phyloP scores from a whole-genome alignment of 495 filamentous ascomycete genomes.

The Annulohypoxylon nitens region DNA sequence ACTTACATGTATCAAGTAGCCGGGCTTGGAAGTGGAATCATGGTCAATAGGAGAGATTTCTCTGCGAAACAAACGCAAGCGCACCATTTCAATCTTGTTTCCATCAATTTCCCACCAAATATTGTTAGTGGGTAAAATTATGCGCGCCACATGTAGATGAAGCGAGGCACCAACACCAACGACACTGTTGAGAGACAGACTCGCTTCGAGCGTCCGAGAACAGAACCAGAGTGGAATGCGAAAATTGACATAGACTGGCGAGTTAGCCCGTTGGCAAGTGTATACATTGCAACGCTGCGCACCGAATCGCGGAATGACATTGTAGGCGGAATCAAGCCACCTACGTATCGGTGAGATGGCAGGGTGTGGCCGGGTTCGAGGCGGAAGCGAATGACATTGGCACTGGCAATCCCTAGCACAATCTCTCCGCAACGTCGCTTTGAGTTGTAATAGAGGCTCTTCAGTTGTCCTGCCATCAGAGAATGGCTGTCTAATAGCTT shows the following conservation, averaged over 20 bases:
- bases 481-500: too few species aligned
- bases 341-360: conserved; percentile 13
- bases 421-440: conserved; percentile 11
- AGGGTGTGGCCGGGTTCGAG: conserved; percentile 15
- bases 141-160: conserved; percentile 17
- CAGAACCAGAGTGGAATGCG: conserved; percentile 31
- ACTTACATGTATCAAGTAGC: conserved; percentile 16
- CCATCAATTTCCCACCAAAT: conserved; percentile 4
- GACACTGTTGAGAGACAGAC: conserved; percentile 19
- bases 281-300: conserved; percentile 10
- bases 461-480: background rate
- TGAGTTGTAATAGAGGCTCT: conserved; percentile 21
- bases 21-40: accelerated
- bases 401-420: conserved; percentile 25
- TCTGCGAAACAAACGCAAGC: background rate
- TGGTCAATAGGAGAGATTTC: conserved; percentile 21
- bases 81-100: conserved; percentile 9
- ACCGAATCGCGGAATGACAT: conserved; percentile 15
- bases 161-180: conserved; percentile 27
- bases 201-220: conserved; percentile 22
- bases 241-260: conserved; percentile 18
- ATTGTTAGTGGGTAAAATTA: background rate
- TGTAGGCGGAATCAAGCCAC: conserved; percentile 32
- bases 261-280: conserved; percentile 18
- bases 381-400: conserved; percentile 29